Evolutionary conservation across 805 yeast species (phyloP).

Genomic region (Starmerella sirachaensis): DNA sequence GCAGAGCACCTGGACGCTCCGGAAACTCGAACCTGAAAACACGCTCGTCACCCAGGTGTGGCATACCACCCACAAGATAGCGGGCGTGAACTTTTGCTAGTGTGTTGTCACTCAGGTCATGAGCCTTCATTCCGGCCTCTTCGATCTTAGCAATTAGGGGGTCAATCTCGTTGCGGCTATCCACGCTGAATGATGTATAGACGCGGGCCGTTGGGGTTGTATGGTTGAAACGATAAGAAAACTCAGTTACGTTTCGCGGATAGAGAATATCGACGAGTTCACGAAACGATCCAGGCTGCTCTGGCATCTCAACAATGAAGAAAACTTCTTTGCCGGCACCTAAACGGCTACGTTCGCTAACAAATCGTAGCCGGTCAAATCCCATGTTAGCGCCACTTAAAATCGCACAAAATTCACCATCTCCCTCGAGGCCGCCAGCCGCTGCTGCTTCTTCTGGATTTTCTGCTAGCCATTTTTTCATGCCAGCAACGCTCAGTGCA

Average conservation of each 20-base stretch:
- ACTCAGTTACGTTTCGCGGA: conserved; percentile 89
- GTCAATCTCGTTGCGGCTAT: conserved; percentile 59
- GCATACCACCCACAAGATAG: conserved; percentile 88
- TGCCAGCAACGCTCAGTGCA: conserved; percentile 90
- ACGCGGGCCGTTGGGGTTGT: conserved; percentile 48
- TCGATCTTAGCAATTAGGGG: conserved; percentile 49
- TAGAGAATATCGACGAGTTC: conserved; percentile 63
- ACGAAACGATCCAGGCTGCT: conserved; percentile 79
- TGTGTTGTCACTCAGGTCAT: conserved; percentile 83
- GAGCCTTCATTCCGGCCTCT: conserved; percentile 55
- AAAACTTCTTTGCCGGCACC: conserved; percentile 98
- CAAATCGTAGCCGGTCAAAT: conserved; percentile 90
- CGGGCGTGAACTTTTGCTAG: conserved; percentile 95
- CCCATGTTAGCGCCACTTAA: conserved; percentile 97
- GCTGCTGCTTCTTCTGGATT: conserved; percentile 38
- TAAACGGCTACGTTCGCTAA: conserved; percentile 92
- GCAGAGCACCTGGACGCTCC: conserved; percentile 90
- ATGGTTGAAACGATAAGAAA: conserved; percentile 67
- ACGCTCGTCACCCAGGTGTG: conserved; percentile 60
- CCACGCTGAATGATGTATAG: conserved; percentile 76
- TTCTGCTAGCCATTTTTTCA: conserved; percentile 58
- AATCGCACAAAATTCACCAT: conserved; percentile 66
- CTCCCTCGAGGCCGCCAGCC: conserved; percentile 57
- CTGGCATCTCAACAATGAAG: conserved; percentile 81
- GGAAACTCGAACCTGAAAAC: conserved; percentile 86